phyloP scores from a whole-genome alignment of 257 asterid genomes.

The Fraxinus cuspidata region DNA sequence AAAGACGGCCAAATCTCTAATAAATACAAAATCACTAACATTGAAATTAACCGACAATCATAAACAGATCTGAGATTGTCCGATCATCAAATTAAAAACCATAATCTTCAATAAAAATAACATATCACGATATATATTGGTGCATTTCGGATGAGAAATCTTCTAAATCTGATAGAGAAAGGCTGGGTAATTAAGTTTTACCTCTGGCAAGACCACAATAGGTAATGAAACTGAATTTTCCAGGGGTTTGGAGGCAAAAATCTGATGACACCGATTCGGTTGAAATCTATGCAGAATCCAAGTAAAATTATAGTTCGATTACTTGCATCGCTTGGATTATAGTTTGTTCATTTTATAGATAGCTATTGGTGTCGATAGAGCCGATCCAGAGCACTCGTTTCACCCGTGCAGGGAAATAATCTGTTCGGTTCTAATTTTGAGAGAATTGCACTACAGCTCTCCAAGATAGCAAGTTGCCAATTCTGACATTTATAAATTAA shows the following conservation, averaged over 20 bases:
- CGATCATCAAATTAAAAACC: slow-evolving; percentile 18
- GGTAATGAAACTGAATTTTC: slow-evolving; percentile 1
- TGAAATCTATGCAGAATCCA: slow-evolving; percentile 14
- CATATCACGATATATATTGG: not conserved
- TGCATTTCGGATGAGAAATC: slow-evolving; percentile 3
- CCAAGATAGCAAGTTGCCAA: not conserved
- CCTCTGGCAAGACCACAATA: slow-evolving; percentile 20
- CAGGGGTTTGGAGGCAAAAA: slow-evolving; percentile 22
- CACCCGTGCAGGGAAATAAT: not conserved
- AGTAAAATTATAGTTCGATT: not conserved
- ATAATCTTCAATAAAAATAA: not conserved
- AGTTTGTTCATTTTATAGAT: not conserved
- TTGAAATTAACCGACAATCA: not conserved
- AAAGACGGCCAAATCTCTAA: not conserved
- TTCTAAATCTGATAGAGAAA: not conserved
- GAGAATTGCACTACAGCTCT: not conserved
- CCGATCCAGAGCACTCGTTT: not conserved
- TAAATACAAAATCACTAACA: not conserved
- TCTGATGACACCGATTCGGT: not conserved
- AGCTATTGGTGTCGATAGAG: not conserved
- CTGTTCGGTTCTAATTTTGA: not conserved
- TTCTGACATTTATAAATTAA: not conserved
- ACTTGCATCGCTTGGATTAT: not conserved
- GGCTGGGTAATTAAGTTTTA: not conserved
- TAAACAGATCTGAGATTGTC: slow-evolving; percentile 23